Evolutionary conservation across 495 filamentous ascomycete genomes (phyloP).

Genomic region (Immersiella caudata): DNA sequence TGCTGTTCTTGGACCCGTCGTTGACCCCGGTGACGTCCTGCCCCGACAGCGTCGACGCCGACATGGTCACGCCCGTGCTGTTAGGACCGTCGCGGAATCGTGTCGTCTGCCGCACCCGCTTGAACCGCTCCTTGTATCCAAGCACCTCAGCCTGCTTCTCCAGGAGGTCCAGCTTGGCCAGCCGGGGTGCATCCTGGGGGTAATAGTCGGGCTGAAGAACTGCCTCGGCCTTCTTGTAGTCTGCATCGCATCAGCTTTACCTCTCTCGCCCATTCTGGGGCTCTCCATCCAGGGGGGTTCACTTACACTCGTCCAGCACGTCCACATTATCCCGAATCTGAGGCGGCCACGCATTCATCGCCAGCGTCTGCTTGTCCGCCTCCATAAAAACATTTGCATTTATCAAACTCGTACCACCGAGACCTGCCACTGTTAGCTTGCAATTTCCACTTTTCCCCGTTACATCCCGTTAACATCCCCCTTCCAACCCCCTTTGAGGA

Average conservation of each 20-base stretch:
- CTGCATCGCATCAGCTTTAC: conserved; percentile 32
- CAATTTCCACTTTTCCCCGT: not conserved
- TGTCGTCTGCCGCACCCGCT: conserved; percentile 62
- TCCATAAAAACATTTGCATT: conserved; percentile 70
- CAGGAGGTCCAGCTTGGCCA: conserved; percentile 61
- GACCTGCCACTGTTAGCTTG: no score
- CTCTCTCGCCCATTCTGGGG: conserved; percentile 3
- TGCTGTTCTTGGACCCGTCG: conserved; percentile 68
- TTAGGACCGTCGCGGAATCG: conserved; percentile 63
- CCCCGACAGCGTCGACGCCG: conserved; percentile 59
- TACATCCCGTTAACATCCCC: not conserved
- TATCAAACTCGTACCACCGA: conserved; percentile 66
- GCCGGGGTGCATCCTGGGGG: conserved; percentile 57
- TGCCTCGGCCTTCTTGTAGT: conserved; percentile 57
- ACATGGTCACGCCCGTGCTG: conserved; percentile 64
- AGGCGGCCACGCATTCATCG: conserved; percentile 60
- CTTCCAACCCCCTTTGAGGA: no score
- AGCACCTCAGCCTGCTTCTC: conserved; percentile 57
- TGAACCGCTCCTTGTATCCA: conserved; percentile 56
- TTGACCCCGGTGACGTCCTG: conserved; percentile 67
- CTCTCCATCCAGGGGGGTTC: not conserved
- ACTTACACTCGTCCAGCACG: conserved; percentile 55
- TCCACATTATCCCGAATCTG: conserved; percentile 56
- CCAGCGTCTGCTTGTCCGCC: conserved; percentile 57
- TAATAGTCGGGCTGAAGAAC: conserved; percentile 64